These are phyloP conservation scores for Symbiodinium pilosum DNA, from an alignment of 73 alveolate genomes.

Conservation along the genomic window DNA sequence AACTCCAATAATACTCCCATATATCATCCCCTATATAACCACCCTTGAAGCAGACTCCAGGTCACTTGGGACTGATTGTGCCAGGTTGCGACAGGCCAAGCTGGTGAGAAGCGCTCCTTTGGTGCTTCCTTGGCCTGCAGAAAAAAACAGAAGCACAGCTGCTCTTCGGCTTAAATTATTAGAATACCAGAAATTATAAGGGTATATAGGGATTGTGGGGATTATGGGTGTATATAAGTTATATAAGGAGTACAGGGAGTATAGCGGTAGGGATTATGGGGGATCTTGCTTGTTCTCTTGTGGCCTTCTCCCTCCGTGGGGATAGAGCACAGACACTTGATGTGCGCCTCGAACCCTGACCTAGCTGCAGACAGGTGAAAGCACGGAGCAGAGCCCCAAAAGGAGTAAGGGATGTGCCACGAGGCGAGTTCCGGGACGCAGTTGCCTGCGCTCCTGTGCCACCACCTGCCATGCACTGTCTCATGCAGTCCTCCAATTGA, in stretches of 20 bases:
- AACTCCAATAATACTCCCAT: too few species aligned
- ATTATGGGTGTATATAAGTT: too few species aligned
- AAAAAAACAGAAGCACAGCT: background rate
- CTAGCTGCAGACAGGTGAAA: too few species aligned
- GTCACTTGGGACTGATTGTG: too few species aligned
- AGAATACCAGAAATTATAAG: too few species aligned
- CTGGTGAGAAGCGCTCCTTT: background rate
- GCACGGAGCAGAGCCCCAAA: too few species aligned
- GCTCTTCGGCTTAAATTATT: background rate
- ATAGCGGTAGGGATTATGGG: background rate
- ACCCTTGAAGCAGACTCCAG: too few species aligned
- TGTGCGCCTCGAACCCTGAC: background rate
- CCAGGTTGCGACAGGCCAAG: background rate
- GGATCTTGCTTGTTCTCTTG: background rate
- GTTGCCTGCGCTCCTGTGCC: background rate
- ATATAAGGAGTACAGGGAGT: too few species aligned
- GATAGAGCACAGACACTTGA: background rate
- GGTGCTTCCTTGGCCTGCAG: background rate
- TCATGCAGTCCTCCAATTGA: too few species aligned
- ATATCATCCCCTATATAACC: too few species aligned
- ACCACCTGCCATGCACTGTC: background rate
- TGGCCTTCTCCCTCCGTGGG: background rate
- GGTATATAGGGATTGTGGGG: too few species aligned
- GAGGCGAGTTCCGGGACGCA: conserved; percentile 3
- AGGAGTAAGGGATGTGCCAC: background rate